Percentiles rank a stretch among this genome's conserved stretches.
These are phyloP conservation scores for Miscanthus lutarioriparius DNA, from an alignment of 176 grass and related monocot genomes.

Conservation along the genomic window DNA sequence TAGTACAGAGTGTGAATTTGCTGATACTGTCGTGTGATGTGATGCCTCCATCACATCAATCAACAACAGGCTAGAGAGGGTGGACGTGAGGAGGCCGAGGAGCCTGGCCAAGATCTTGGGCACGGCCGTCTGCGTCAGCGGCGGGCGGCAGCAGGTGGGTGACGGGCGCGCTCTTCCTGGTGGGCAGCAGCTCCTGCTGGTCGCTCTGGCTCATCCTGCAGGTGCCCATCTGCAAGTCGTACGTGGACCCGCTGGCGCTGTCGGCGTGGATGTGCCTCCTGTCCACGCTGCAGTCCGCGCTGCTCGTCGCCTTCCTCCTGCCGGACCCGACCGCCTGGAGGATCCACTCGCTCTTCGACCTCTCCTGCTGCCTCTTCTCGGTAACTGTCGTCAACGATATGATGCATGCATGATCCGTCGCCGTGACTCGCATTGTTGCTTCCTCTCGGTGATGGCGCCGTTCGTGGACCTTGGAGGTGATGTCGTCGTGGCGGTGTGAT, in stretches of 20 bases:
- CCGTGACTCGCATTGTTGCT: too few relatives aligned
- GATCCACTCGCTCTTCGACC: slow-evolving; percentile 48
- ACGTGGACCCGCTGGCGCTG: slow-evolving; percentile 62
- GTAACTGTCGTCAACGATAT: slow-evolving; percentile 12
- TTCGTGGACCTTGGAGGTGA: background rate
- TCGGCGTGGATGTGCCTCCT: slow-evolving; percentile 72
- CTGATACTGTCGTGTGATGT: background rate
- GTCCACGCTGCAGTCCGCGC: slow-evolving; percentile 45
- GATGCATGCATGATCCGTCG: too few relatives aligned
- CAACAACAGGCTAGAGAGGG: slow-evolving; percentile 45
- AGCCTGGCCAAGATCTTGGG: slow-evolving; percentile 69
- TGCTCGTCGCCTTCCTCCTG: slow-evolving; percentile 39
- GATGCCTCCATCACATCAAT: background rate
- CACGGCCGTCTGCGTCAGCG: slow-evolving; percentile 54
- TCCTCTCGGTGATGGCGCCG: too few relatives aligned
- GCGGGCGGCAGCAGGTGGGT: slow-evolving; percentile 31
- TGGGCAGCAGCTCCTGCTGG: slow-evolving; percentile 65
- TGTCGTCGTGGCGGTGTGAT: background rate
- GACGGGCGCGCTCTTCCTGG: slow-evolving; percentile 38
- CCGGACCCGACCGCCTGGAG: slow-evolving; percentile 46
- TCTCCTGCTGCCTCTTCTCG: slow-evolving; percentile 52
- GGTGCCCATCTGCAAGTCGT: slow-evolving; percentile 69
- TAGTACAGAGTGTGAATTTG: background rate
- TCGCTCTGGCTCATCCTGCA: slow-evolving; percentile 80
- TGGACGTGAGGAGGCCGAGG: slow-evolving; percentile 41